Conservation (phyloP, 805 yeast species). For the Cyberlindnera xylosilytica region DNA sequence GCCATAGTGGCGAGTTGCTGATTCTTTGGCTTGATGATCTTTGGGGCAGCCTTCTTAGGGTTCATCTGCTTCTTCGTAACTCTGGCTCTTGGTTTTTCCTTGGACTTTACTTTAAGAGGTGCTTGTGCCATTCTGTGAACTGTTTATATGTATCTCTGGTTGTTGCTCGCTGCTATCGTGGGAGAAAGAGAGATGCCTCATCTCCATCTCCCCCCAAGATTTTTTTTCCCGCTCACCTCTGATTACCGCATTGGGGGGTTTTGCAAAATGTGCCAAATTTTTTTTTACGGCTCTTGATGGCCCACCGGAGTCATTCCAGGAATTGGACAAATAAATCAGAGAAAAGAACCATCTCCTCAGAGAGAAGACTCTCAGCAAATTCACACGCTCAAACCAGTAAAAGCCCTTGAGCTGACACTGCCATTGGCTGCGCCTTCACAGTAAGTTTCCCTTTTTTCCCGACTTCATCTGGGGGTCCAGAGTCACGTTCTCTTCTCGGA, state of each 20-base stretch:
- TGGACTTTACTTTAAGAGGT: constrained; percentile 50
- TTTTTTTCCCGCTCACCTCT: neutral
- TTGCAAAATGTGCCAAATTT: constrained; percentile 3
- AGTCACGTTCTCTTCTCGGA: constrained; percentile 2
- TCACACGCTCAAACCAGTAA: constrained; percentile 2
- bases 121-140: constrained; percentile 66
- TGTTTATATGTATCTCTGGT: neutral
- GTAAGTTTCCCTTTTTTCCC: neutral
- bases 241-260: constrained; percentile 4
- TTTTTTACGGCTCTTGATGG: neutral
- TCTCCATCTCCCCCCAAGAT: too few relatives aligned
- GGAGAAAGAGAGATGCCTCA: too few relatives aligned
- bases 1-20: constrained; percentile 46
- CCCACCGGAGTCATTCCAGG: constrained; percentile 12
- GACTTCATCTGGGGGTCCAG: neutral
- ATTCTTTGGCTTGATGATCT: constrained; percentile 65
- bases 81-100: constrained; percentile 35
- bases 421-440: constrained; percentile 2
- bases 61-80: constrained; percentile 61
- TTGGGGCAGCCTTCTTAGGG: constrained; percentile 72
- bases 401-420: constrained; percentile 13
- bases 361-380: neutral
- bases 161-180: too few relatives aligned
- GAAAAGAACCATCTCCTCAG: neutral
- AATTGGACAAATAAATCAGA: constrained; percentile 3